Evolutionary conservation across 2,329 filamentous ascomycete genomes (phyloP).

Genomic region (Nannizziopsis barbatae): DNA sequence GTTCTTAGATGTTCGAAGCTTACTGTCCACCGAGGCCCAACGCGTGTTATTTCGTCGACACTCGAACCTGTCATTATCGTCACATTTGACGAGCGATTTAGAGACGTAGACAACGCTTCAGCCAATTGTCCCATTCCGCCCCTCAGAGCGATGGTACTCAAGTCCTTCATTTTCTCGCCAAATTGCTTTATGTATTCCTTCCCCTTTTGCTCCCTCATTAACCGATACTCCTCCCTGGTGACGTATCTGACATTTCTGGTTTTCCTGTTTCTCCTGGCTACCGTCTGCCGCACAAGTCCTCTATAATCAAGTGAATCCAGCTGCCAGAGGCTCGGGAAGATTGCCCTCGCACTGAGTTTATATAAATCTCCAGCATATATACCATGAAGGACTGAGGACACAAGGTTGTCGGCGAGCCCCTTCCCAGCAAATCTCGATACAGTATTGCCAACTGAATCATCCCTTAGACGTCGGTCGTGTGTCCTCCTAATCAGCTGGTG

Average conservation of each 20-base stretch:
- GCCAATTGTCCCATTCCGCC: conserved; percentile 55
- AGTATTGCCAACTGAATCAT: conserved; percentile 64
- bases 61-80: conserved; percentile 42
- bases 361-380: conserved; percentile 87
- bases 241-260: not conserved
- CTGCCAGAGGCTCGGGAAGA: conserved; percentile 43
- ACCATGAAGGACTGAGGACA: conserved; percentile 69
- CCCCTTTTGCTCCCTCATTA: conserved; percentile 12
- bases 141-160: conserved; percentile 35
- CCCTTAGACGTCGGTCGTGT: conserved; percentile 33
- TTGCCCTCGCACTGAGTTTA: conserved; percentile 60
- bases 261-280: not conserved
- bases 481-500: conserved; percentile 24
- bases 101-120: conserved; percentile 41
- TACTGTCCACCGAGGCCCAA: conserved; percentile 12
- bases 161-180: conserved; percentile 13
- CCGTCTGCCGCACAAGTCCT: not conserved
- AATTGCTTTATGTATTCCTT: conserved; percentile 16
- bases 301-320: conserved; percentile 30
- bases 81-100: conserved; percentile 49
- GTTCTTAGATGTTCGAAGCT: not conserved
- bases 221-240: conserved; percentile 11
- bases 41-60: conserved; percentile 32
- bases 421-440: conserved; percentile 43
- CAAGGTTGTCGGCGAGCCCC: conserved; percentile 55